Evolutionary conservation across 257 asterid genomes (phyloP), one percentile per base, ranked within the genome.

Genomic region (Solanum megistacrolobum): DNA sequence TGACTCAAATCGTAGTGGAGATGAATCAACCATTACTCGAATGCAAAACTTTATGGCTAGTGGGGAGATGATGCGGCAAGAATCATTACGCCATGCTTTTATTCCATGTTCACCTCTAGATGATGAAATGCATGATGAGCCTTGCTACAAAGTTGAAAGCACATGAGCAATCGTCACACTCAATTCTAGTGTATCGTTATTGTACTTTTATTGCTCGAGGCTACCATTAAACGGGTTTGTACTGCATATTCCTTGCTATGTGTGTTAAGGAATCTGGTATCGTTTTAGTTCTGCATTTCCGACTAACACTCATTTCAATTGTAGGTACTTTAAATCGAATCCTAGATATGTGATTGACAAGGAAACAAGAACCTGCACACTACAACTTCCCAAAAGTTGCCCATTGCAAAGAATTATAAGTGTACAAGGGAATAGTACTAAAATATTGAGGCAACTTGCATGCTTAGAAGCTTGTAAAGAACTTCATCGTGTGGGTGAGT

Each of bases 401-500:
- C 98, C 96, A 0, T 29, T 96, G 75, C 93, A 78, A 90, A 48
- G 76, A n/a, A 65, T 93, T 27, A 43, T 79, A 27, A 86, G 58
- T 2, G 95, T 92, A 46, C 72, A 87, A 58, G 98, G 95, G 35
- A 85, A 86, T 39, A 4, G n/a, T 48, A 92, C 39, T 36, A 39
- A 93, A 88, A 36, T 69, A 14, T 86, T 93, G 75, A 95, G 89
- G 94, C 95, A 94, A 91, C 93, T 93, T 38, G 99, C 95, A 38
- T 93, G 98, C 91, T 89, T 96, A 16, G 95, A 94, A 92, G 98
- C 97, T 58, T 96, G 99, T 90, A 95, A 91, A 91, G 88, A 93
- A 85, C 98, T 96, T 86, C 98, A 96, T 92, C 86, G 90, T 86
- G 90, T 90, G 69, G 90, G 93, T 79, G 95, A 96, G 8, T 86